Evolutionary conservation across 176 grass and related monocot species (phyloP).

Genomic region (Triticum aestivum): IWGSC_CS_RefSeq_v2.1 NC_057814.1:597715205-597715704

Average conservation of each 20-base stretch:
- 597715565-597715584: too few species aligned
- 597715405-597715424: neutral
- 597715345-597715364: neutral
- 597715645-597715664: too few species aligned
- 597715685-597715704: too few species aligned
- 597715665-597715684: too few species aligned
- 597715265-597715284: neutral
- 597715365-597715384: neutral
- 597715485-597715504: too few species aligned
- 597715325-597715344: neutral
- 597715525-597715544: slow-evolving; percentile 10
- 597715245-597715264: neutral
- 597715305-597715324: neutral
- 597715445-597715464: neutral
- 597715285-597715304: neutral
- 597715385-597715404: neutral
- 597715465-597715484: neutral
- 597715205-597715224: too few species aligned
- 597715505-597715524: too few species aligned
- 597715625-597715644: too few species aligned
- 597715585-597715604: too few species aligned
- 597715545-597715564: too few species aligned
- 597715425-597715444: neutral
- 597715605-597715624: too few species aligned
- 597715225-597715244: neutral